Evolutionary conservation across 306 rosid genomes (phyloP).

Genomic region (Elaeagnus macrophylla): DNA sequence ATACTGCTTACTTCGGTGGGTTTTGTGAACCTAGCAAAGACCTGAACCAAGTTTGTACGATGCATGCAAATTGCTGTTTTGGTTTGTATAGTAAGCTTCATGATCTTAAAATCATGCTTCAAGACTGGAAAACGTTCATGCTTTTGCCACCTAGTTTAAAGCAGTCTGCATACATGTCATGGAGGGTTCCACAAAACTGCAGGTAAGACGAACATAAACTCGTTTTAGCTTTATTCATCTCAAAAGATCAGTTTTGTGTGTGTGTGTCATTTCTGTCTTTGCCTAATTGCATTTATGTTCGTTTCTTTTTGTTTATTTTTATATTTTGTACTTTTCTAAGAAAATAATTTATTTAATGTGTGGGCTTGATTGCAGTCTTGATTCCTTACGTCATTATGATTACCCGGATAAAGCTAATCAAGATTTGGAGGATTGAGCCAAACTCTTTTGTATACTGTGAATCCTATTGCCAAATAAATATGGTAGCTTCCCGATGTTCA

Average conservation of each 20-base stretch:
- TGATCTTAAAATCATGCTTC: conserved; percentile 74
- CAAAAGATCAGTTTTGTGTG: neutral
- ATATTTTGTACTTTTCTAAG: neutral
- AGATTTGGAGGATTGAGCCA: conserved; percentile 14
- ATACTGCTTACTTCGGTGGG: conserved; percentile 88
- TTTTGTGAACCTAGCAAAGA: conserved; percentile 95
- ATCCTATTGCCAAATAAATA: neutral
- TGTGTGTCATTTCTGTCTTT: conserved; percentile 8
- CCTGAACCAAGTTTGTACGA: conserved; percentile 80
- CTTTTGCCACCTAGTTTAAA: conserved; percentile 61
- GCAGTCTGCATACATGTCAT: conserved; percentile 40
- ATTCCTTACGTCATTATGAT: conserved; percentile 32
- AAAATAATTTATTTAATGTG: conserved; percentile 6
- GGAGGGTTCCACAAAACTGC: conserved; percentile 95
- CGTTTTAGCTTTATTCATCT: neutral
- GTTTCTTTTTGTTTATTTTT: neutral
- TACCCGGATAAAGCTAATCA: conserved; percentile 19
- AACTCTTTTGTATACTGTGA: conserved; percentile 1
- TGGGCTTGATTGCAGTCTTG: conserved; percentile 43
- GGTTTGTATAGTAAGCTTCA: conserved; percentile 84
- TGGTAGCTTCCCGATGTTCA: neutral
- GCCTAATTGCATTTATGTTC: conserved; percentile 5
- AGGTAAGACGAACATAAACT: conserved; percentile 25
- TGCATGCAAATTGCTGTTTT: conserved; percentile 94
- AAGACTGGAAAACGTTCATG: conserved; percentile 74